A percentile compares a stretch with the other conserved stretches of the same genome.
These are phyloP conservation scores for Chaetomiaceae sp. DNA, from an alignment of 2,329 filamentous ascomycete species.

Conservation along the genomic window DNA sequence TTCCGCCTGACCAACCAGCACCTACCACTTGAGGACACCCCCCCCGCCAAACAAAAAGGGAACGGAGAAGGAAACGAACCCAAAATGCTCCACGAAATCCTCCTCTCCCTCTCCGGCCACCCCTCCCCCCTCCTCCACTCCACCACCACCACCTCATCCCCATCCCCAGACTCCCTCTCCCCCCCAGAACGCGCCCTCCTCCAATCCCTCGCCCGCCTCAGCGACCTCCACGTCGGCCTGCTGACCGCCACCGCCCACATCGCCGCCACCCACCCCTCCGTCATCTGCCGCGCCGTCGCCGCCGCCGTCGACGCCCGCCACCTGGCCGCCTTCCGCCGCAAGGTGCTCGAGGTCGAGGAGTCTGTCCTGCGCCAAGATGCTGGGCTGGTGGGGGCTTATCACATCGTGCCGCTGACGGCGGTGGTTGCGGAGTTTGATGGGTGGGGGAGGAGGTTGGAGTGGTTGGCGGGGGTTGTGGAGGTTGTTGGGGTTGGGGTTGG, in stretches of 20 bases:
- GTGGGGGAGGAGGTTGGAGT: slow-evolving; percentile 80
- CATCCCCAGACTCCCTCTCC: slow-evolving; percentile 52
- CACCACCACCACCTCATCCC: slow-evolving; percentile 26
- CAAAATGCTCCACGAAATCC: slow-evolving; percentile 93
- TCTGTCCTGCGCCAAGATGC: slow-evolving; percentile 72
- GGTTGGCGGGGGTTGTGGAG: slow-evolving; percentile 68
- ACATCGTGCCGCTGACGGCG: slow-evolving; percentile 85
- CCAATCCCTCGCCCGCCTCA: slow-evolving; percentile 69
- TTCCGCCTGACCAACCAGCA: background rate
- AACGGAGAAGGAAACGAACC: background rate
- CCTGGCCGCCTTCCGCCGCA: slow-evolving; percentile 73
- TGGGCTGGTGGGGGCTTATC: slow-evolving; percentile 79
- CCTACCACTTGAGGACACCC: background rate
- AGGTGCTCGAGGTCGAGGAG: slow-evolving; percentile 79
- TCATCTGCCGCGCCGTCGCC: slow-evolving; percentile 82
- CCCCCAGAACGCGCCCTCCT: slow-evolving; percentile 81
- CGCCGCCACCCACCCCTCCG: slow-evolving; percentile 66
- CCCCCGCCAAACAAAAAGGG: background rate
- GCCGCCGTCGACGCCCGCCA: slow-evolving; percentile 71
- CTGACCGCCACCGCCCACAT: slow-evolving; percentile 63
- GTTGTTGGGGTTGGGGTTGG: slow-evolving; percentile 54
- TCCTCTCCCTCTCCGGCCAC: slow-evolving; percentile 92
- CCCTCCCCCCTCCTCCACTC: slow-evolving; percentile 77
- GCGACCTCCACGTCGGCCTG: slow-evolving; percentile 70
- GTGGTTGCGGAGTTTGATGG: slow-evolving; percentile 80